Conservation (phyloP, 2,329 filamentous ascomycete genomes). For the Aureobasidium subglaciale region DNA sequence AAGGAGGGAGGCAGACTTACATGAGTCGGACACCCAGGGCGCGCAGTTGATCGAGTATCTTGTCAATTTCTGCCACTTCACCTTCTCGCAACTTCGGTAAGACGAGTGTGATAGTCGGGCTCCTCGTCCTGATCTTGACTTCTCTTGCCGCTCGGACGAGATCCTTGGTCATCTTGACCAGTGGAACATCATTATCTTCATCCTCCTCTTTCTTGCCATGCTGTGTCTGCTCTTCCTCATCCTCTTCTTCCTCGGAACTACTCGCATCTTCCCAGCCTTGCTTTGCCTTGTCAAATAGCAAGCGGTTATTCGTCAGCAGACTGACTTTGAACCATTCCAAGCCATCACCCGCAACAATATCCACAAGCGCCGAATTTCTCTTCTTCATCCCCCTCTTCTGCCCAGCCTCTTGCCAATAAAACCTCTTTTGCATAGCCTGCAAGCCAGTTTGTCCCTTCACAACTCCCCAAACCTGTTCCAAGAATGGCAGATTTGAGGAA, state of each 20-base stretch:
- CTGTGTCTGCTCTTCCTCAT: constrained; percentile 30
- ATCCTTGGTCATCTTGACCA: constrained; percentile 54
- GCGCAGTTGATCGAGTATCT: constrained; percentile 49
- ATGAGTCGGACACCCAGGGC: constrained; percentile 38
- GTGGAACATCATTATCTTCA: constrained; percentile 47
- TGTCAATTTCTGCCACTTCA: constrained; percentile 48
- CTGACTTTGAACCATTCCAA: constrained; percentile 63
- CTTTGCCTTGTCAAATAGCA: constrained; percentile 63
- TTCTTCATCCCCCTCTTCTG: constrained; percentile 23
- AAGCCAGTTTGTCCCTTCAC: constrained; percentile 53
- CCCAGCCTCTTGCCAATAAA: constrained; percentile 37
- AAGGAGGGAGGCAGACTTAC: neutral
- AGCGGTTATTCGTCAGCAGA: constrained; percentile 54
- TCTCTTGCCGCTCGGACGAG: constrained; percentile 51
- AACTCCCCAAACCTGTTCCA: constrained; percentile 55
- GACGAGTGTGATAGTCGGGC: constrained; percentile 54
- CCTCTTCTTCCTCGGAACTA: constrained; percentile 39
- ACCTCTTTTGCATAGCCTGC: constrained; percentile 50
- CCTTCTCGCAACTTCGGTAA: constrained; percentile 52
- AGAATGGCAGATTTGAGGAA: constrained; percentile 61
- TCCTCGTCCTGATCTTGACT: constrained; percentile 51
- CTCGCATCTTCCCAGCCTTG: constrained; percentile 54
- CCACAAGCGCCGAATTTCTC: constrained; percentile 51
- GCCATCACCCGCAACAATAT: constrained; percentile 58
- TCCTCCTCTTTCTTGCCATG: constrained; percentile 35